These are phyloP conservation scores for Calonectria hawksworthii DNA, from an alignment of 2,329 filamentous ascomycete species.

Conservation along the genomic window DNA sequence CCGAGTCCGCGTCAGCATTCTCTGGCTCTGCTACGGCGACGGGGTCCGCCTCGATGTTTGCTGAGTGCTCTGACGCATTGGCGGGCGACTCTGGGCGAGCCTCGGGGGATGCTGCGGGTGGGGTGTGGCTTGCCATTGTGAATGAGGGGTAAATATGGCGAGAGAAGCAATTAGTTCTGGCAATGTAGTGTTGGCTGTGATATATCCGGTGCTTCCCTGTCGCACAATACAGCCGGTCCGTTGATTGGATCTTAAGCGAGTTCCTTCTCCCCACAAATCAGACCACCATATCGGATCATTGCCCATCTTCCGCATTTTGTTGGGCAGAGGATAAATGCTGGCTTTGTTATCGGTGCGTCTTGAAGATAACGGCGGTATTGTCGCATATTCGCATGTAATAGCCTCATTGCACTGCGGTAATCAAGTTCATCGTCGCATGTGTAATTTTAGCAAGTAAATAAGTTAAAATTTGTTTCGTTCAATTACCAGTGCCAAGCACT, in stretches of 20 bases:
- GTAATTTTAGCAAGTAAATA: neutral
- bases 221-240: neutral
- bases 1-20: conserved; percentile 18
- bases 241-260: neutral
- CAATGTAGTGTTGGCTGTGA: neutral
- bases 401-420: neutral
- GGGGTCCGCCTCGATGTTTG: neutral
- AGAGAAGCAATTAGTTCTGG: neutral
- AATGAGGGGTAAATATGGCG: neutral
- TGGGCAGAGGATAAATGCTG: neutral
- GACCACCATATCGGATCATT: neutral
- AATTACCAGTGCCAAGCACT: too few relatives aligned
- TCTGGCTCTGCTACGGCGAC: neutral
- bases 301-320: neutral
- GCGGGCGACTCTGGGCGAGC: neutral
- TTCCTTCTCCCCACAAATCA: neutral
- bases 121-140: neutral
- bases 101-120: neutral
- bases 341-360: neutral
- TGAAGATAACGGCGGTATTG: neutral
- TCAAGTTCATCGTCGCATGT: neutral
- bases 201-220: neutral
- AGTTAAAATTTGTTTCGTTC: neutral
- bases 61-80: neutral
- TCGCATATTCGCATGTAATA: neutral